These are phyloP conservation scores for Podila epicladia DNA, from an alignment of 192 early-diverging fungal species.

Conservation along the genomic window DNA sequence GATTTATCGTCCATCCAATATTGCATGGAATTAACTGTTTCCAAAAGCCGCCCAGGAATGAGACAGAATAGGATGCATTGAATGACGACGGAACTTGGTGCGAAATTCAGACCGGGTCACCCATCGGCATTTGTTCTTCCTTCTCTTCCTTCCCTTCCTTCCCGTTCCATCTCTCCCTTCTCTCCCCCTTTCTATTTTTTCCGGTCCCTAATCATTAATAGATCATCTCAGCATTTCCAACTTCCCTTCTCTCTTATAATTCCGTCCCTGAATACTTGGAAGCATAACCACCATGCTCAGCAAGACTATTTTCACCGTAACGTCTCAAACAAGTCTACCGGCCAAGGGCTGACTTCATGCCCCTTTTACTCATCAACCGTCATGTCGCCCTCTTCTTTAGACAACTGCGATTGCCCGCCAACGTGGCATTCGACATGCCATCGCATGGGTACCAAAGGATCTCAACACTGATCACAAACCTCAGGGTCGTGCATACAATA, in stretches of 20 bases:
- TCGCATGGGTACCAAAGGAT: background rate
- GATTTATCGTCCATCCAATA: too few species aligned
- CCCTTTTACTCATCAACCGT: background rate
- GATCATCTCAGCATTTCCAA: background rate
- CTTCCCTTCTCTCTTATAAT: background rate
- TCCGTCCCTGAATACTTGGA: too few species aligned
- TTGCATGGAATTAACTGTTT: too few species aligned
- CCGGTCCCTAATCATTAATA: background rate
- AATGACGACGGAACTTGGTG: background rate
- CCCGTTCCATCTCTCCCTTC: background rate
- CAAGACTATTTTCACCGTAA: background rate
- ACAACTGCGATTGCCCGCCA: constrained; percentile 2
- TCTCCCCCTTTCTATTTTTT: too few species aligned
- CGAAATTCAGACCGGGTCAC: background rate
- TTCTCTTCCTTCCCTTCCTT: background rate
- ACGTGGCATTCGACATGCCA: background rate
- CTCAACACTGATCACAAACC: constrained; percentile 3
- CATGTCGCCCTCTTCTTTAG: background rate
- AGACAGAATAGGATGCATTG: background rate
- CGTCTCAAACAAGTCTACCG: background rate
- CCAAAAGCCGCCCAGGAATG: too few species aligned
- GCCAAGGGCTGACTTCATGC: background rate
- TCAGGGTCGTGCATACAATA: background rate
- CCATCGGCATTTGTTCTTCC: background rate
- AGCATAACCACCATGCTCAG: background rate